Base-by-base conservation (phyloP, 106 monocot species). In the Chionographis japonica region DNA sequence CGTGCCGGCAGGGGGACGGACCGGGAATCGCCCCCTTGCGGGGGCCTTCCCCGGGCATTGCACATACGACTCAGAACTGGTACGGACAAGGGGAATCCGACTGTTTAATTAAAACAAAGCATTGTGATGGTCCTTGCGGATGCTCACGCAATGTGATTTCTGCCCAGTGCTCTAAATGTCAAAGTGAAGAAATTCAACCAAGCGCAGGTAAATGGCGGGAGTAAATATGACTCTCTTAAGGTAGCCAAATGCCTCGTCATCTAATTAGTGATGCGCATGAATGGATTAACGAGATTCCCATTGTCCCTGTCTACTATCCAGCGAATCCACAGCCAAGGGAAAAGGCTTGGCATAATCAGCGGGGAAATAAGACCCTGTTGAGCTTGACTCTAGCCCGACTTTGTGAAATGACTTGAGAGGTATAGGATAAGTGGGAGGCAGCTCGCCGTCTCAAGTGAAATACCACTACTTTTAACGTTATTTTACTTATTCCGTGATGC, bases 271-370 rank as follows among this genome's bases (percentile, higher is more conserved):
- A n/a, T n/a, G n/a, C n/a, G n/a, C n/a, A n/a, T n/a, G n/a, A n/a
- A n/a, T n/a, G n/a, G 81, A 84, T 88, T 84, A 88, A 84, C 67
- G 76, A 88, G 88, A 84, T 84, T 88, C 84, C 76, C 81, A 88
- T 75, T 88, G 67, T 84, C 88, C 88, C 57, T 84, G 76, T 79
- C 73, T 81, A 81, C 81, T 79, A 88, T 88, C 88, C 73, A 79
- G 78, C 70, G 72, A 84, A 88, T 81, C 88, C 83, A 88, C 84
- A 81, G 46, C 80, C 88, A 83, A 88, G 79, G 74, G 72, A 77
- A 77, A 15, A 65, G 38, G 69, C 69, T 69, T 77, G 69, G 57
- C 36, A 49, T 56, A 65, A 71, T 77, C 64, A 77, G 56, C 65
- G 64, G 77, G 77, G 68, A 75, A 75, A 75, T 60, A 75, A 75